phyloP scores from a whole-genome alignment of 179 eudicot genomes.

The Amaranthus tricolor region DNA sequence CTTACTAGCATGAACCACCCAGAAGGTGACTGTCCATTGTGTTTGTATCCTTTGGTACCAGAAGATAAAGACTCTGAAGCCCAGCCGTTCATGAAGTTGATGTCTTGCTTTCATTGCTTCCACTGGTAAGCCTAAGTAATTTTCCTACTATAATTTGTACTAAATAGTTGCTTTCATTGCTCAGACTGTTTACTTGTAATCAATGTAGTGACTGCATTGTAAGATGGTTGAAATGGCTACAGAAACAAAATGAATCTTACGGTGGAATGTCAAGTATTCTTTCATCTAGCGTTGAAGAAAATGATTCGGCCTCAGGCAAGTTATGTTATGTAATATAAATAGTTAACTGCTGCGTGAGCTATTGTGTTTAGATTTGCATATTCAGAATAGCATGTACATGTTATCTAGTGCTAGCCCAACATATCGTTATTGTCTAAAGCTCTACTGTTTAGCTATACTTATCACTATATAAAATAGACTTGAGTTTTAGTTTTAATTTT shows the following conservation, averaged over 20 bases:
- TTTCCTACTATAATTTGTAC: background rate
- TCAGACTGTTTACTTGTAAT: slow-evolving; percentile 9
- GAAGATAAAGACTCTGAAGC: slow-evolving; percentile 44
- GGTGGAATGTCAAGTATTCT: slow-evolving; percentile 23
- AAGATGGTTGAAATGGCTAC: slow-evolving; percentile 88
- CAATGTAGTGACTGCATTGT: slow-evolving; percentile 72
- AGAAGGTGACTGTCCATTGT: slow-evolving; percentile 90
- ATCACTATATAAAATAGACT: too few relatives aligned
- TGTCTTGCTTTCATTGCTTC: slow-evolving; percentile 99
- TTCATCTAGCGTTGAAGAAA: slow-evolving; percentile 25
- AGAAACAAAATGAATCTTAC: slow-evolving; percentile 38
- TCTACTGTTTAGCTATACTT: too few relatives aligned
- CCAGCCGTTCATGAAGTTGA: slow-evolving; percentile 82
- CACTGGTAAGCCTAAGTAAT: slow-evolving; percentile 52
- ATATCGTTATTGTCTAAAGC: too few relatives aligned
- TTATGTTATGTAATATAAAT: background rate
- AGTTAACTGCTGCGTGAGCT: background rate
- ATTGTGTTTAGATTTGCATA: background rate
- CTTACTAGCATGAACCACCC: slow-evolving; percentile 93
- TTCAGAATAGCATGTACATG: background rate
- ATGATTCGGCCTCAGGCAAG: slow-evolving; percentile 41
- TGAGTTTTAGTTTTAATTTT: too few relatives aligned
- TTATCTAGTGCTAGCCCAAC: too few relatives aligned
- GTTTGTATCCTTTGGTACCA: slow-evolving; percentile 73
- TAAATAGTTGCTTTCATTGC: slow-evolving; percentile 1